Evolutionary conservation across 2,329 filamentous ascomycete genomes (phyloP), one percentile per base, ranked within the genome.

Genomic region (Achaetomium macrosporum): DNA sequence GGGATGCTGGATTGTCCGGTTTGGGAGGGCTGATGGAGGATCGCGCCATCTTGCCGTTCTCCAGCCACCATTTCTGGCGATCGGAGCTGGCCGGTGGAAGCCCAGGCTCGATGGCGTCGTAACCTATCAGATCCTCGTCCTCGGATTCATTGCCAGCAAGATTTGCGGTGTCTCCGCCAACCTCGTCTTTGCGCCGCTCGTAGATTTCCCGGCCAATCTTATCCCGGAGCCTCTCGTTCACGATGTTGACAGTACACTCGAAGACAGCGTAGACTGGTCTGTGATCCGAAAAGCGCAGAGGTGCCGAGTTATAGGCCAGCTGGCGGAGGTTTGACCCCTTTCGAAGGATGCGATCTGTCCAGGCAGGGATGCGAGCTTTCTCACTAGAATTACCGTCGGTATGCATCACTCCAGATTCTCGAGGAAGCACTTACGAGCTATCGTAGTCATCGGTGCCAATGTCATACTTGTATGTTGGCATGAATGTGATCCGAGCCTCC

Each of bases 401-500:
- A 13, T 48, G 46, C 37, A 13, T 20, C 19, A 30, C 15, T 12
- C n/a, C 40, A 8, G 15, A 11, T 30, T 20, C 3, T n/a, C 30
- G 10, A 20, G 5, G 2, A 3, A 8, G 13, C 3, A 73, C 83
- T 72, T 75, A 88, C 79, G 92, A 96, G 10, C 87, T 92, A 68
- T 99, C 93, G 68, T 96, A 99, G 48, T 79, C 79, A 67, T 97
- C 90, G 3, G 82, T 88, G 30, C 89, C 90, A 56, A 96, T 76
- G 66, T 99, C 89, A 66, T 89, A 99, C 69, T 95, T 96, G 74
- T 99, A 99, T 0, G 93, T 99, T 0, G 93, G 93, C 63, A 87
- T 78, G 66, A 99, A 99, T 1, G 78, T 86, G 59, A 97, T 95
- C 50, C 82, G 82, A 5, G 88, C 86, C 71, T 99, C 93, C 0